Evolutionary conservation across 2,329 filamentous ascomycete species (phyloP), one percentile per base, ranked within the genome.

Genomic region (Fusarium proliferatum): DNA sequence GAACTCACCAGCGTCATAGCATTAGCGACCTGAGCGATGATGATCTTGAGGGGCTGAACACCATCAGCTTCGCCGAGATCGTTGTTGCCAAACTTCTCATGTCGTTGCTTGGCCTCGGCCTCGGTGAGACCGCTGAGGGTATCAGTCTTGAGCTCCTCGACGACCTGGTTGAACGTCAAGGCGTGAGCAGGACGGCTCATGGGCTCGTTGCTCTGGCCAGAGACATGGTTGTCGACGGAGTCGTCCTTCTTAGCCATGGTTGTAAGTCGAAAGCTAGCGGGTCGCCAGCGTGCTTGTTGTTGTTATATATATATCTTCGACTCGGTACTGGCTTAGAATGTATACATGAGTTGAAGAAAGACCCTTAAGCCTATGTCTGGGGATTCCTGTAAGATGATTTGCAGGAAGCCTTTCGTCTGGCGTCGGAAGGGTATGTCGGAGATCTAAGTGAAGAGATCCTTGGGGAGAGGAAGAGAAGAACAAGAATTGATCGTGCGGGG

Each of bases 11-110:
- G 79, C 69, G 89, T 92, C 89, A 93, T 90, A 15, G 91, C 91
- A 78, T 93, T 93, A 59, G 90, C 90, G 61, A 93, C 84, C 79
- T 93, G 91, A 33, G 88, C 85, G 51, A 92, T 82, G 15, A 91
- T 80, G 41, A 91, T 90, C 78, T 90, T 90, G 49, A 86, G 62
- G 84, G 86, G 79, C 82, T 83, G 86, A 51, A 92, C 88, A 16
- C 87, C 79, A 57, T 82, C 80, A 41, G 79, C 78, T 39, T 82
- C 78, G 9, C 79, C 87, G 5, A 92, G 83, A 69, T 90, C 86
- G 76, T 92, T 92, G 28, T 82, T 80, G n/a, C 90, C 90, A 82
- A 86, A 88, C 65, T 87, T 81, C 36, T 85, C 82, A 12, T 90
- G 79, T 23, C 89, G 84, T 38, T 82, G 74, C 53, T 84, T 82